Conservation (phyloP, 139 green algal species). For the Gonium pectorale region DNA sequence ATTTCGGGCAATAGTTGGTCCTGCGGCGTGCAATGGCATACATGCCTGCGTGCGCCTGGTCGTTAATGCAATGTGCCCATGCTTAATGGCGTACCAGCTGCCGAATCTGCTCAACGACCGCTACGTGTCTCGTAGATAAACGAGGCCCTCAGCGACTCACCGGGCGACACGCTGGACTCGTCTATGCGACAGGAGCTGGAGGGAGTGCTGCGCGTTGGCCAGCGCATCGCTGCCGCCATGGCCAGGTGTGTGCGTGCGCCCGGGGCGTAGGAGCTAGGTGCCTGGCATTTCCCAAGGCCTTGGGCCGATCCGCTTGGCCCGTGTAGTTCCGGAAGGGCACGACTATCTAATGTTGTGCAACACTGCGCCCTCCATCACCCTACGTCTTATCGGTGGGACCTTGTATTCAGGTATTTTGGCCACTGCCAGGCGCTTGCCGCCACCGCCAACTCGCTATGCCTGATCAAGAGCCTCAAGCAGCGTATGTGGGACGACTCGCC, state of each 20-base stretch:
- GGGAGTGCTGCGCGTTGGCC: slow-evolving; percentile 59
- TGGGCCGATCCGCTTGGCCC: too few relatives aligned
- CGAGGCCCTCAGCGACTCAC: slow-evolving; percentile 72
- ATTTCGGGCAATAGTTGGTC: background rate
- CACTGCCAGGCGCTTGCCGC: slow-evolving; percentile 59
- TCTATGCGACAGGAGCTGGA: slow-evolving; percentile 75
- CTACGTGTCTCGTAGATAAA: too few relatives aligned
- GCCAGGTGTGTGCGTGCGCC: slow-evolving; percentile 49
- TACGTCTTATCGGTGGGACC: too few relatives aligned
- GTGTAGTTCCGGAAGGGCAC: too few relatives aligned
- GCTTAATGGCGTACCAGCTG: too few relatives aligned
- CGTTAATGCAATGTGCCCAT: too few relatives aligned
- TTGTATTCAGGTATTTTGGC: slow-evolving; percentile 70
- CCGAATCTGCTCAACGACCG: too few relatives aligned
- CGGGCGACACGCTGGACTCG: slow-evolving; percentile 77
- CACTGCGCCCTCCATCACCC: too few relatives aligned
- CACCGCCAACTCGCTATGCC: slow-evolving; percentile 65
- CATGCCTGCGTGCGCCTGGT: too few relatives aligned
- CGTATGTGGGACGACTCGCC: slow-evolving; percentile 72
- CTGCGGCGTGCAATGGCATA: background rate
- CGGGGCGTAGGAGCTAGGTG: background rate
- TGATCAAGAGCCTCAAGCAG: slow-evolving; percentile 53
- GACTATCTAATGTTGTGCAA: too few relatives aligned
- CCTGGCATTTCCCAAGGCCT: background rate
- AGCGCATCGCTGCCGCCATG: slow-evolving; percentile 72